Evolutionary conservation across 495 filamentous ascomycete species (phyloP).

Genomic region (Neurospora intermedia): DNA sequence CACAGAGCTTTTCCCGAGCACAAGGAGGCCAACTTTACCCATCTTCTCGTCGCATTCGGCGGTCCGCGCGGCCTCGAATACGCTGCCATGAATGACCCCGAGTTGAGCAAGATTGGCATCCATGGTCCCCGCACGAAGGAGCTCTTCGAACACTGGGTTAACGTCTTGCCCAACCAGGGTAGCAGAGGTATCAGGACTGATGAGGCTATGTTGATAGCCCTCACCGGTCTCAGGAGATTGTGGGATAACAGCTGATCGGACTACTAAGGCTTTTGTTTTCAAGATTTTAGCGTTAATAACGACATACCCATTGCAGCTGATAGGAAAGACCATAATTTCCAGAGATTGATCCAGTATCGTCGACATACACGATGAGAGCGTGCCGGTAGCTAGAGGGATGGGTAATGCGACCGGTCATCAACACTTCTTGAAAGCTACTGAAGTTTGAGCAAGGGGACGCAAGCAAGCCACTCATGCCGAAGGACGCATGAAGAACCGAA

Average conservation of each 20-base stretch:
- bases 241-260: conserved; percentile 28
- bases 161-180: conserved; percentile 62
- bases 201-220: conserved; percentile 62
- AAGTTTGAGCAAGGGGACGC: not conserved
- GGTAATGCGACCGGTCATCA: not conserved
- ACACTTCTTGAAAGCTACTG: not conserved
- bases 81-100: conserved; percentile 53
- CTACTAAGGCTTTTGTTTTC: not conserved
- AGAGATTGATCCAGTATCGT: not conserved
- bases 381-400: not conserved
- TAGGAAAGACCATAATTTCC: not conserved
- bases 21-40: conserved; percentile 43
- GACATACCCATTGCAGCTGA: not conserved
- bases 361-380: not conserved
- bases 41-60: conserved; percentile 62
- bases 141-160: conserved; percentile 70
- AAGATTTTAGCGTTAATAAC: not conserved
- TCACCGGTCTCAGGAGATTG: conserved; percentile 48
- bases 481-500: not conserved
- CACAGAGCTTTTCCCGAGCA: conserved; percentile 32
- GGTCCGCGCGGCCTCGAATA: conserved; percentile 62
- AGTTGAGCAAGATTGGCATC: conserved; percentile 46
- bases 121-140: conserved; percentile 43
- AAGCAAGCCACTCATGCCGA: not conserved
- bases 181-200: conserved; percentile 69